Evolutionary conservation across 2,329 filamentous ascomycete species (phyloP), one percentile per base, ranked within the genome.

Genomic region (Penicillium sclerotigenum): DNA sequence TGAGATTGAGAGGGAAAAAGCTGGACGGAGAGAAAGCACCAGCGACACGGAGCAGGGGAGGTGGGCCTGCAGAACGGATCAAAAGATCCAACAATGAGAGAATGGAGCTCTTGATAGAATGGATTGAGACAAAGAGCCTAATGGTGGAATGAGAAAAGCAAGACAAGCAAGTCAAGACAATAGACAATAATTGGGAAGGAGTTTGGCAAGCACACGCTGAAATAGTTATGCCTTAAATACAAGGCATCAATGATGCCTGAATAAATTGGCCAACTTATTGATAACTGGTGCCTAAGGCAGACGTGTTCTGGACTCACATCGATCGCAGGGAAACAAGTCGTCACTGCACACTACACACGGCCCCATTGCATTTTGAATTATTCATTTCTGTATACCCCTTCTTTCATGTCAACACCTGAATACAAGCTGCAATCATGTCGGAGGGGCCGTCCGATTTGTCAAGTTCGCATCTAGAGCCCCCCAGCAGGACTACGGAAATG

Each of bases 401-500:
- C 43, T 56, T 37, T 58, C 58, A 58, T 62, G 64, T 68, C 52
- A 61, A 68, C 68, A 62, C 16, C 47, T 64, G 54, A 59, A 47
- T 52, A 49, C 16, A 59, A 54, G 48, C 49, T 57, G 47, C 56
- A 61, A 65, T 59, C 60, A 76, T 75, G 74, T 70, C 73, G 62
- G 71, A 75, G 62, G 66, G 65, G 62, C 63, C 58, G 47, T 70
- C 70, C 61, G 68, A 69, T 67, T 64, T 67, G 53, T 67, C 74
- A 65, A 78, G 66, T 67, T 66, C 70, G 43, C 68, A 75, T 64
- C 74, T 84, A 61, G 74, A 81, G 65, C 81, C 81, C 59, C 82
- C 82, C 49, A 74, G 75, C 60, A 82, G 81, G 70, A 81, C 80
- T 62, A 75, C 79, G 26, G 81, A 83, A 71, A 69, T 81, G 43